These are phyloP conservation scores for Aspergillus aculeatus DNA, from an alignment of 2,329 filamentous ascomycete species.

Conservation along the genomic window DNA sequence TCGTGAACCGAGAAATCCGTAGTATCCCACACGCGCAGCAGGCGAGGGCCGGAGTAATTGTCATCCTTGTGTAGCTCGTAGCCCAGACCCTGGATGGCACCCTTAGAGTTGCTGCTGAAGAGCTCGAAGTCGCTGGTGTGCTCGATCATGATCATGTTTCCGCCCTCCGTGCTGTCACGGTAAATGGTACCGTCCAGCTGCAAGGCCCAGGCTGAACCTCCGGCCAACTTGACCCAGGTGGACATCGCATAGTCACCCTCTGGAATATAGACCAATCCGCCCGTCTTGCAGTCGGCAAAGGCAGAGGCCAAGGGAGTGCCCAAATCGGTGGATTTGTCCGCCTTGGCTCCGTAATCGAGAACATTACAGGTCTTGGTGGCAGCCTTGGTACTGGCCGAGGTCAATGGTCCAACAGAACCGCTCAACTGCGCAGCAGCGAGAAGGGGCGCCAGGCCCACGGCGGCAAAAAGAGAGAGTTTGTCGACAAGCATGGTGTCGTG, in stretches of 20 bases:
- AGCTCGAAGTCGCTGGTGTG: slow-evolving; percentile 54
- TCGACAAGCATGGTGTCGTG: slow-evolving; percentile 11
- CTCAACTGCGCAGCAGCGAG: slow-evolving; percentile 39
- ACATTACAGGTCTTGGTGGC: slow-evolving; percentile 52
- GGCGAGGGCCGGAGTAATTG: slow-evolving; percentile 44
- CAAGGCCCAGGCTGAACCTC: slow-evolving; percentile 51
- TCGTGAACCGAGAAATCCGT: slow-evolving; percentile 52
- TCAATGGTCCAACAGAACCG: slow-evolving; percentile 48
- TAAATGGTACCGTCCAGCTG: slow-evolving; percentile 56
- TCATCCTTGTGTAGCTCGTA: slow-evolving; percentile 49
- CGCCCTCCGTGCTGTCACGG: slow-evolving; percentile 49
- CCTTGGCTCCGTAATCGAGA: slow-evolving; percentile 52
- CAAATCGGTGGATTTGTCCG: slow-evolving; percentile 53
- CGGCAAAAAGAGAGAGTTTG: slow-evolving; percentile 10
- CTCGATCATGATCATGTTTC: slow-evolving; percentile 56
- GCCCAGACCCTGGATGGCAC: slow-evolving; percentile 54
- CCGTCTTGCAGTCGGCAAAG: slow-evolving; percentile 52
- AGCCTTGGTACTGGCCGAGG: slow-evolving; percentile 43
- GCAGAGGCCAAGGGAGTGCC: slow-evolving; percentile 50
- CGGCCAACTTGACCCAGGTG: slow-evolving; percentile 51
- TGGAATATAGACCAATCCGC: slow-evolving; percentile 54
- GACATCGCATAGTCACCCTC: slow-evolving; percentile 51
- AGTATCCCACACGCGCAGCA: slow-evolving; percentile 49
- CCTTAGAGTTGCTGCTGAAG: slow-evolving; percentile 53
- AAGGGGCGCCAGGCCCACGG: slow-evolving; percentile 26